Evolutionary conservation across 2,329 filamentous ascomycete species (phyloP).

Genomic region (Talaromyces sp.): DNA sequence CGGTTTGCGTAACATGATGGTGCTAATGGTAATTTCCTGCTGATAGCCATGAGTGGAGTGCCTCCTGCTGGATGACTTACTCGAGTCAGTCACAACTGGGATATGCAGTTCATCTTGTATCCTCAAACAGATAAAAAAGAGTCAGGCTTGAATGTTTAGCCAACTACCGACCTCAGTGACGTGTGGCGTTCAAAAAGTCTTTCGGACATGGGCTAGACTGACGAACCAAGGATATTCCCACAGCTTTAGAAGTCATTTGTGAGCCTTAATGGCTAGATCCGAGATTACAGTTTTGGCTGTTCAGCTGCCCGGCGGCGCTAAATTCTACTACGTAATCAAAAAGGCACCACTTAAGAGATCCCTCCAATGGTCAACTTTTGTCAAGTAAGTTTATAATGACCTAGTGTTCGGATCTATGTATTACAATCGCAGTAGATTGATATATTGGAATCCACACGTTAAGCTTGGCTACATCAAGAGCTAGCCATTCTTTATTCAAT

Average conservation of each 20-base stretch:
- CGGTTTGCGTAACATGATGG: neutral
- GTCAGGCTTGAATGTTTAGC: neutral
- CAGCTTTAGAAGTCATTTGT: neutral
- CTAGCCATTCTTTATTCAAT: neutral
- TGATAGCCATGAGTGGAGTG: neutral
- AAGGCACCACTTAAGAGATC: neutral
- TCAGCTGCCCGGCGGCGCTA: neutral
- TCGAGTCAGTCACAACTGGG: too few species aligned
- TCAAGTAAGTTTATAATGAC: too few species aligned
- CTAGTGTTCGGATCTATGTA: neutral
- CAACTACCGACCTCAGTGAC: neutral
- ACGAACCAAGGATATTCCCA: neutral
- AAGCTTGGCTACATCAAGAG: neutral
- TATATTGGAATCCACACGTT: neutral
- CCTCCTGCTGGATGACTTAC: neutral
- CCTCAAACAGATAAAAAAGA: neutral
- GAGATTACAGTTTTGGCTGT: neutral
- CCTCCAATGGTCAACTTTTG: too few species aligned
- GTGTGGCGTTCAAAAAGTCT: neutral
- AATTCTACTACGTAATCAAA: neutral
- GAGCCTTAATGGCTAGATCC: neutral
- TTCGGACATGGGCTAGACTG: neutral
- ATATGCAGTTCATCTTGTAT: too few species aligned
- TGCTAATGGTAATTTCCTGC: neutral
- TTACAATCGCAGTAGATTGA: neutral